These are phyloP conservation scores for Neofusicoccum kwambonambiense DNA, from an alignment of 2,329 filamentous ascomycete genomes.

Conservation along the genomic window DNA sequence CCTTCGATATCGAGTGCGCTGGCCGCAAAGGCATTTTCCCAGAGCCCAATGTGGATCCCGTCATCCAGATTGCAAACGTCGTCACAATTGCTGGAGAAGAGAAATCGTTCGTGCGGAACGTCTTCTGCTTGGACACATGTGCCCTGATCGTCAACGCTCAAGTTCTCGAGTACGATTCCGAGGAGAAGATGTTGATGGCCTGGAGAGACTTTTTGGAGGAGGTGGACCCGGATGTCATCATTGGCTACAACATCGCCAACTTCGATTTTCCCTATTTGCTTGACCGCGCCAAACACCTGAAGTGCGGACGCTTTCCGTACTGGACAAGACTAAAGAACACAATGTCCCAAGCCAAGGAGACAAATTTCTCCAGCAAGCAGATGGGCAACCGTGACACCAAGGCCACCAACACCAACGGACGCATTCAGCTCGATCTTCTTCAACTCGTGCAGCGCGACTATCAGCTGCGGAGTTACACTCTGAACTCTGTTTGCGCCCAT, in stretches of 20 bases:
- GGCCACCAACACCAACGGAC: conserved; percentile 88
- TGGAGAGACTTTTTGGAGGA: conserved; percentile 90
- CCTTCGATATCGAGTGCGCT: conserved; percentile 98
- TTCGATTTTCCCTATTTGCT: conserved; percentile 98
- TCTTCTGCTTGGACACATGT: conserved; percentile 91
- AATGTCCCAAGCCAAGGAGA: conserved; percentile 69
- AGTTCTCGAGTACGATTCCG: conserved; percentile 76
- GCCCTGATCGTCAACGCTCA: conserved; percentile 94
- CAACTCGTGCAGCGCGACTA: conserved; percentile 93
- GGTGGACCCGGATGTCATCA: conserved; percentile 95
- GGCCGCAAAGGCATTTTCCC: conserved; percentile 97
- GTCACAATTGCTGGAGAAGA: conserved; percentile 93
- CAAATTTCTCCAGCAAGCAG: conserved; percentile 95
- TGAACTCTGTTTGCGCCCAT: conserved; percentile 93
- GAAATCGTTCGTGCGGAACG: conserved; percentile 93
- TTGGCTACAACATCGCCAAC: conserved; percentile 97
- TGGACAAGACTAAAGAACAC: conserved; percentile 77
- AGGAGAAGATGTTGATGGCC: conserved; percentile 85
- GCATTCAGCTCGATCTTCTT: conserved; percentile 89
- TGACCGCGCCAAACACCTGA: conserved; percentile 81
- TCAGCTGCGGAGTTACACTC: conserved; percentile 91
- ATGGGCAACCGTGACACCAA: conserved; percentile 97
- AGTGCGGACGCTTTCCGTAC: conserved; percentile 75
- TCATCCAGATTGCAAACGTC: conserved; percentile 97
- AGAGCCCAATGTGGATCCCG: conserved; percentile 84